phyloP scores from a whole-genome alignment of 495 filamentous ascomycete species.

The Penicillium alfredii region DNA sequence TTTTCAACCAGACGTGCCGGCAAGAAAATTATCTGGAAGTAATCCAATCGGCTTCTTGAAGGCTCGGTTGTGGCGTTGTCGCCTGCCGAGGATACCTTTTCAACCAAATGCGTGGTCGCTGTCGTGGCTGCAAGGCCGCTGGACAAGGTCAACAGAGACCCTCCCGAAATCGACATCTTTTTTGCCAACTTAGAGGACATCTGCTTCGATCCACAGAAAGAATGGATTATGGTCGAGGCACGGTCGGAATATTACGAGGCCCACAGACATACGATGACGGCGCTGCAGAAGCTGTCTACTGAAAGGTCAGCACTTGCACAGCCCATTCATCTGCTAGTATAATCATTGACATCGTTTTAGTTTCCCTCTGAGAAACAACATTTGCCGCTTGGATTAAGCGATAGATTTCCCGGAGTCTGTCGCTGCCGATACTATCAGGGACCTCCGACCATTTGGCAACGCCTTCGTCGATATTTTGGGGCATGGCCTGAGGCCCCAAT shows the following conservation, averaged over 20 bases:
- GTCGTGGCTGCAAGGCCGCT: constrained; percentile 66
- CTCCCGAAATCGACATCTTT: constrained; percentile 71
- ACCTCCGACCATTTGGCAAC: no score
- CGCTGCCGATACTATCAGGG: constrained; percentile 33
- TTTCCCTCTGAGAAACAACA: constrained; percentile 57
- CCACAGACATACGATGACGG: constrained; percentile 61
- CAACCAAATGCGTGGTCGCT: constrained; percentile 61
- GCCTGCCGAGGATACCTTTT: constrained; percentile 57
- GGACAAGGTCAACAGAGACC: constrained; percentile 53
- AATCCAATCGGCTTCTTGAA: constrained; percentile 64
- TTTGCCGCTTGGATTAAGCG: constrained; percentile 46
- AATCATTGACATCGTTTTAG: constrained; percentile 27
- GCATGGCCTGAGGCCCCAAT: constrained; percentile 43
- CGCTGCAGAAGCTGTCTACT: constrained; percentile 62
- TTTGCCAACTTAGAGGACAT: constrained; percentile 57
- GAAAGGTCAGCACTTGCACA: constrained; percentile 46
- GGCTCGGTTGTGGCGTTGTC: constrained; percentile 69
- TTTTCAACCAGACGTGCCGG: constrained; percentile 64
- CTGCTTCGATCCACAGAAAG: constrained; percentile 61
- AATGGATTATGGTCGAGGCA: constrained; percentile 76
- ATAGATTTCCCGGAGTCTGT: constrained; percentile 48
- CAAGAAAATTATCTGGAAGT: constrained; percentile 69
- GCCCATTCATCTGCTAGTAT: no score
- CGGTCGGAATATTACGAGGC: constrained; percentile 69
- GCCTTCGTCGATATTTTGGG: constrained; percentile 49